These are phyloP conservation scores for Candida berthetii DNA, from an alignment of 805 yeast genomes.

Conservation along the genomic window DNA sequence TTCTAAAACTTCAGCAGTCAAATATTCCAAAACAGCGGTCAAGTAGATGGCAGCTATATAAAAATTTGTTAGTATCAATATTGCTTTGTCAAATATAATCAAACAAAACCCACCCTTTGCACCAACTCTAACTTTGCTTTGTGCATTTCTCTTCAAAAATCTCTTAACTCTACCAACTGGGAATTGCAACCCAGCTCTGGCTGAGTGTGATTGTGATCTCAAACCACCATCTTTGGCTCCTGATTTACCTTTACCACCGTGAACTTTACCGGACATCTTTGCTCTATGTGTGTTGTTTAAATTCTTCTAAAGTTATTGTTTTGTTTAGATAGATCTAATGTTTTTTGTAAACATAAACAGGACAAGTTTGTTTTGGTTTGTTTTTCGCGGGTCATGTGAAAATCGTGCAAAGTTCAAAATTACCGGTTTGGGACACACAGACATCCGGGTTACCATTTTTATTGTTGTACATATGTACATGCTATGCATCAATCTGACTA, in stretches of 20 bases:
- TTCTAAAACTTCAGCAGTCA: conserved; percentile 95
- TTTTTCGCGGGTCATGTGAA: neutral
- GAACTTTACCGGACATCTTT: conserved; percentile 87
- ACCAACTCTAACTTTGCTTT: conserved; percentile 79
- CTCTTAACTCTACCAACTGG: conserved; percentile 99
- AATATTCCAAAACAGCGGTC: conserved; percentile 92
- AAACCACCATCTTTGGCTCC: conserved; percentile 65
- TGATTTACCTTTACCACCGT: conserved; percentile 95
- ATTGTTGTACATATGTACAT: too few relatives aligned
- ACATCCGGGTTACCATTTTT: too few relatives aligned
- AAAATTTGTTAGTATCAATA: conserved; percentile 3
- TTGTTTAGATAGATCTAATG: too few relatives aligned
- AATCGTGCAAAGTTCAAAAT: too few relatives aligned
- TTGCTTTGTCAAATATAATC: neutral
- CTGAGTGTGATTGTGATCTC: conserved; percentile 81
- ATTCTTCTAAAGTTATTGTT: too few relatives aligned
- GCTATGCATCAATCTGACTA: too few relatives aligned
- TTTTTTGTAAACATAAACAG: neutral
- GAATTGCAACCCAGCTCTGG: conserved; percentile 91
- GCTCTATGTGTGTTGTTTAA: neutral
- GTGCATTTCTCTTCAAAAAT: conserved; percentile 86
- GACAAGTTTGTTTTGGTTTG: neutral
- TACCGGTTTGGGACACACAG: too few relatives aligned
- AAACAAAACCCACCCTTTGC: conserved; percentile 37
- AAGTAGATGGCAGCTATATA: conserved; percentile 77